Evolutionary conservation across 495 filamentous ascomycete species (phyloP).

Genomic region (Acidomyces sp.): DNA sequence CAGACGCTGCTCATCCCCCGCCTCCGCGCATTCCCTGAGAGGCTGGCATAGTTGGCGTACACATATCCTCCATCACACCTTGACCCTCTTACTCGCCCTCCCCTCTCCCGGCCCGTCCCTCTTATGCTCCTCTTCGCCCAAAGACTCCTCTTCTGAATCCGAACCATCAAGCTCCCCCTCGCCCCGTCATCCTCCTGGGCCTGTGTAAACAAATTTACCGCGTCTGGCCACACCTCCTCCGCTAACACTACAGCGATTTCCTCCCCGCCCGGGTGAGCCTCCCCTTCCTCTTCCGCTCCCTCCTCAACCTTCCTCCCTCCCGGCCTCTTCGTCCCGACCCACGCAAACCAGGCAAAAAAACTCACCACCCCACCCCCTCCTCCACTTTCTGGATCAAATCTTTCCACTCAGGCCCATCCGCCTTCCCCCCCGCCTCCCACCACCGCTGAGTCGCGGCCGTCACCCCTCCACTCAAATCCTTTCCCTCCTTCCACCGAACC

Average conservation of each 20-base stretch:
- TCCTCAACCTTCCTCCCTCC: slow-evolving; percentile 42
- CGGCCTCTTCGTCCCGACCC: slow-evolving; percentile 40
- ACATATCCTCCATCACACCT: no score
- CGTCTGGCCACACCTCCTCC: slow-evolving; percentile 77
- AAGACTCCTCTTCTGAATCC: no score
- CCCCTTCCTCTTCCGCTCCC: slow-evolving; percentile 42
- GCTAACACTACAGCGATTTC: slow-evolving; percentile 64
- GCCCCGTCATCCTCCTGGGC: slow-evolving; percentile 47
- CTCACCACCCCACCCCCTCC: slow-evolving; percentile 44
- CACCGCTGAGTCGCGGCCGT: slow-evolving; percentile 55
- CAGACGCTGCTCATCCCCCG: no score
- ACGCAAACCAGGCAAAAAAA: slow-evolving; percentile 87
- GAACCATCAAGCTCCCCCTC: slow-evolving; percentile 54
- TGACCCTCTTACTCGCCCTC: no score
- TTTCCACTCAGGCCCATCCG: slow-evolving; percentile 36
- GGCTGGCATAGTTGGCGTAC: no score
- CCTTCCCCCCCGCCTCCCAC: slow-evolving; percentile 51
- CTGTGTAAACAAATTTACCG: slow-evolving; percentile 72
- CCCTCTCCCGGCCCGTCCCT: no score
- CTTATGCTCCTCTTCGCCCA: no score
- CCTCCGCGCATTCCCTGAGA: no score
- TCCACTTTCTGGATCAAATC: slow-evolving; percentile 44
- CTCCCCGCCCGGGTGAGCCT: slow-evolving; percentile 72
- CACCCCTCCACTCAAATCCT: slow-evolving; percentile 71
- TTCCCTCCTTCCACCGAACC: slow-evolving; percentile 75